A percentile compares a stretch with the other conserved stretches of the same genome.
Evolutionary conservation across 1,284 basidiomycete genomes (phyloP).

Genomic region (Puccinia triticina): DNA sequence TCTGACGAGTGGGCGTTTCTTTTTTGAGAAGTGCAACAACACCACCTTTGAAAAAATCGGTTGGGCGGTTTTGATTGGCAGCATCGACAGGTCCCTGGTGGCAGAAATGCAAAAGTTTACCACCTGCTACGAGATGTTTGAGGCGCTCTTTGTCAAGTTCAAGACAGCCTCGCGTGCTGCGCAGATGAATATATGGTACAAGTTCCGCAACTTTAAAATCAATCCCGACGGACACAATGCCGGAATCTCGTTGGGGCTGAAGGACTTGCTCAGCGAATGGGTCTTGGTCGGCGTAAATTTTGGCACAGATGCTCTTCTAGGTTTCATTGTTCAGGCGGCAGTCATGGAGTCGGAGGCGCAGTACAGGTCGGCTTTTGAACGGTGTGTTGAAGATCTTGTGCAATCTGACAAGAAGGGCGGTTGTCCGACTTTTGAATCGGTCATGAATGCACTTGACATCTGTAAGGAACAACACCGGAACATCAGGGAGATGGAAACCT

Average conservation of each 20-base stretch:
- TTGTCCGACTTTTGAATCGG: neutral
- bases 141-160: neutral
- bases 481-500: no score
- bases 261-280: neutral
- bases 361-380: neutral
- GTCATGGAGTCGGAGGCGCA: neutral
- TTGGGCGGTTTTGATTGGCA: neutral
- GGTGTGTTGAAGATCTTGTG: neutral
- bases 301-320: neutral
- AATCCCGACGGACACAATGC: neutral
- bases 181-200: neutral
- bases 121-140: neutral
- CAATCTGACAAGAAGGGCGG: neutral
- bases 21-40: neutral
- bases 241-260: neutral
- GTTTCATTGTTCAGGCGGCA: neutral
- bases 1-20: neutral
- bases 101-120: neutral
- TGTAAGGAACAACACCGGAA: neutral
- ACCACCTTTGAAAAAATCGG: neutral
- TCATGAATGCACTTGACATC: neutral
- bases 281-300: neutral
- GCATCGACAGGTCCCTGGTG: neutral
- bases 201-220: neutral
- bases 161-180: neutral